Base-by-base conservation (phyloP, 345 rosid genomes). In the Dovyalis caffra region DNA sequence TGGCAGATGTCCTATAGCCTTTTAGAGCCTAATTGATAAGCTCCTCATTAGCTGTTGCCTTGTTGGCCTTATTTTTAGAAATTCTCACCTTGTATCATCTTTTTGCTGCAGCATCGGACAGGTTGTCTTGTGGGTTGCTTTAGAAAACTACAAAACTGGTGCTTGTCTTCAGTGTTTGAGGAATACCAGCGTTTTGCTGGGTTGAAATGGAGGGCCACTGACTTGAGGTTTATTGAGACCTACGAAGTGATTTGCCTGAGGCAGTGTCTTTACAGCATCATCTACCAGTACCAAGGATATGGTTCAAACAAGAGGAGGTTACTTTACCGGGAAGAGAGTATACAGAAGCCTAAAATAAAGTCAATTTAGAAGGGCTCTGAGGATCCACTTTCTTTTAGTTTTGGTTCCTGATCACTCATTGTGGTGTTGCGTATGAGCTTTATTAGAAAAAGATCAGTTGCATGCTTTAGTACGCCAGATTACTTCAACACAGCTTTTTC, bases 91-190 rank as follows among this genome's bases (percentile, higher is more conserved):
- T 74, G 8, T 38, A 15, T 61, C n/a, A n/a, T 33, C 70, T 43
- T 53, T 60, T 57, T 6, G 28, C 10, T 85, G 82, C 97, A 93
- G 98, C 98, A 91, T 72, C 88, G 97, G 56, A 93, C 98, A 0
- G 97, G 98, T 72, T 85, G 91, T 79, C 88, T 93, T 11, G 97
- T 93, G 53, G 98, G 93, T 31, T 91, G 97, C 87, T 81, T 91
- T 81, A 87, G 98, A 78, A 93, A 93, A 80, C 76, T 90, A 28
- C 97, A 93, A 70, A 78, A 87, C 29, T 93, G 98, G 98, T 90
- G 93, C 49, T 76, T 91, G 80, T 78, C 91, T 31, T 88, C 97
- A 0, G 89, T 88, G 61, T 83, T 86, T 4, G 95, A 93, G 75
- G 98, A 93, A 69, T 93, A 93, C 83, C 82, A 74, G 56, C 88